These are phyloP conservation scores for Prototheca wickerhamii DNA, from an alignment of 163 green algal genomes.

Conservation along the genomic window DNA sequence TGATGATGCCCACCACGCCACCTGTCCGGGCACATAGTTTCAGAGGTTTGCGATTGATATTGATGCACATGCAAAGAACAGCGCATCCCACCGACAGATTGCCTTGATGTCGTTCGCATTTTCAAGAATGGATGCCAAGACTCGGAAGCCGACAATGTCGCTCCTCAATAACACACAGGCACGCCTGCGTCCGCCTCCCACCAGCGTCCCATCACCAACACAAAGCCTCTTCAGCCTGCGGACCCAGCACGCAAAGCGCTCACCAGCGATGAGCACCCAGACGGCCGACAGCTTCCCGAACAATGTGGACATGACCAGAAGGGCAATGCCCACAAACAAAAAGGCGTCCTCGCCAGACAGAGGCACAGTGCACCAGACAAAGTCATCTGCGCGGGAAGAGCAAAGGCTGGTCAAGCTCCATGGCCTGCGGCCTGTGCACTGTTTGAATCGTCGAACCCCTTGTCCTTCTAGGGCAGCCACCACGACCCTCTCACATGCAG, in stretches of 20 bases:
- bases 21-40: slow-evolving; percentile 22
- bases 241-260: neutral
- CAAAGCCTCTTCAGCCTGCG: neutral
- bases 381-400: slow-evolving; percentile 43
- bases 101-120: neutral
- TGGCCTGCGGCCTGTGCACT: too few relatives aligned
- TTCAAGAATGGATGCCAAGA: too few relatives aligned
- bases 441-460: too few relatives aligned
- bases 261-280: slow-evolving; percentile 55
- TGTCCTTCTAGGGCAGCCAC: too few relatives aligned
- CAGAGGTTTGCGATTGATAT: too few relatives aligned
- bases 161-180: neutral
- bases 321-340: slow-evolving; percentile 55
- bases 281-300: slow-evolving; percentile 55
- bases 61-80: too few relatives aligned
- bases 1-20: slow-evolving; percentile 20
- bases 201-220: neutral
- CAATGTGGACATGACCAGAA: slow-evolving; percentile 44
- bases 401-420: neutral
- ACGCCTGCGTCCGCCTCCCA: neutral
- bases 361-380: slow-evolving; percentile 66
- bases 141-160: too few relatives aligned
- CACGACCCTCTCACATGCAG: too few relatives aligned
- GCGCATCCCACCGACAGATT: neutral
- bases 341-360: slow-evolving; percentile 52